A percentile compares a stretch with the other conserved stretches of the same genome.
These are phyloP conservation scores for Phytophthora meadii DNA, from an alignment of 352 stramenopile species.

Conservation along the genomic window DNA sequence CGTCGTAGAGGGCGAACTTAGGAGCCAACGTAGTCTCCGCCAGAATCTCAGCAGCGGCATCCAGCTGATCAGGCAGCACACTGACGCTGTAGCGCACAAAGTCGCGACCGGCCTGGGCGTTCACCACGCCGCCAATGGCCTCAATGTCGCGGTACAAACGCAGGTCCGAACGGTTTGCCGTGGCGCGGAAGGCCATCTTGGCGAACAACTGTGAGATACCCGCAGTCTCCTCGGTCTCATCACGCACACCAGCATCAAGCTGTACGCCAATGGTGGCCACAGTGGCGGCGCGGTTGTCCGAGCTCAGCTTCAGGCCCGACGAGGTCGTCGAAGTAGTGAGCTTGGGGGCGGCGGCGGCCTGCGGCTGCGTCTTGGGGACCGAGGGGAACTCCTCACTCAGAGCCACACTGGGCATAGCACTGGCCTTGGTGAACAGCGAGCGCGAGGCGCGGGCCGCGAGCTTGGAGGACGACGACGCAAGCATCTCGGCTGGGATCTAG, in stretches of 20 bases:
- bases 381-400: slow-evolving; percentile 73
- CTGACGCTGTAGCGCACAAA: slow-evolving; percentile 84
- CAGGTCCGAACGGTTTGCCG: slow-evolving; percentile 75
- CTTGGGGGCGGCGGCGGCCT: slow-evolving; percentile 33
- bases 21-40: slow-evolving; percentile 81
- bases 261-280: slow-evolving; percentile 76
- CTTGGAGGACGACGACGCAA: slow-evolving; percentile 45
- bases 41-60: slow-evolving; percentile 74
- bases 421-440: slow-evolving; percentile 75
- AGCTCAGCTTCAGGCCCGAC: slow-evolving; percentile 70
- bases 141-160: slow-evolving; percentile 86
- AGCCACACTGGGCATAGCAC: slow-evolving; percentile 58
- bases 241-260: slow-evolving; percentile 61
- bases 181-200: slow-evolving; percentile 88
- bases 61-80: slow-evolving; percentile 74
- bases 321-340: slow-evolving; percentile 46
- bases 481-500: slow-evolving; percentile 27
- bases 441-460: slow-evolving; percentile 42
- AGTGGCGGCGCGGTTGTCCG: slow-evolving; percentile 50
- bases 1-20: slow-evolving; percentile 82
- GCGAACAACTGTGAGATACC: slow-evolving; percentile 81
- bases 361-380: slow-evolving; percentile 48
- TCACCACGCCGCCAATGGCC: slow-evolving; percentile 72
- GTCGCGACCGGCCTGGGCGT: slow-evolving; percentile 67
- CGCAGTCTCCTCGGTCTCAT: slow-evolving; percentile 76